Base-by-base conservation (phyloP, 768 basidiomycete genomes). In the Pseudohyphozyma bogoriensis region DNA sequence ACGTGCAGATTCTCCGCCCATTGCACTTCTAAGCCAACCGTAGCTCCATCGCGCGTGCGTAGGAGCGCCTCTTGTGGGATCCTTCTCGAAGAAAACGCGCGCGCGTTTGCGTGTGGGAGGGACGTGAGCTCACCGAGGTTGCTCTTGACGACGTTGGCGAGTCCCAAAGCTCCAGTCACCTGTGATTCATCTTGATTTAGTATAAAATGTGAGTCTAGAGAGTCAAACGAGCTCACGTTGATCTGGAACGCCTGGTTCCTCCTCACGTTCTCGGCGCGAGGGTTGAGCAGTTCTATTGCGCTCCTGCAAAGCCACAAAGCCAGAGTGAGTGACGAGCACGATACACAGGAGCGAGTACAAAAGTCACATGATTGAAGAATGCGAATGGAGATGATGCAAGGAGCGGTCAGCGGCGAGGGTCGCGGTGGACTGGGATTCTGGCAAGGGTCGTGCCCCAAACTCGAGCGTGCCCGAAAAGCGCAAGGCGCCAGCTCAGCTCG, bases 81-180 rank as follows among this genome's bases (percentile, higher is more conserved):
- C 4, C 70, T 86, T n/a, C 78, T 86, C 29, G 26, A 20, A 9
- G 15, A 9, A 26, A 26, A 47, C 26, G 24, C 16, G 46, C 24
- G 16, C 46, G 20, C 49, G 49, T 18, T 20, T 22, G 18, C 44
- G 12, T 33, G 33, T 20, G 22, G 39, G n/a, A 35, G 12, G 71
- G 79, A 36, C 76, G 75, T 37, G 73, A 26, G 59, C 73, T 53
- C 68, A 93, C 93, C 92, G 65, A 99, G 80, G 78, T 99, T 97
- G 72, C 87, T 83, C 79, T 90, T 93, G 68, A 99, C 95, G 63
- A 99, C 93, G 74, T 82, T 86, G 46, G 95, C 93, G 59, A 99
- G 85, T 66, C 93, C 93, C 82, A 96, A 88, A 62, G 95, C 93
- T 4, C 65, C 65, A 2, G 65, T 63, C 10, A 56, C 54, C 60